phyloP scores from a whole-genome alignment of 345 rosid species.

The Brassica cretica region DNA sequence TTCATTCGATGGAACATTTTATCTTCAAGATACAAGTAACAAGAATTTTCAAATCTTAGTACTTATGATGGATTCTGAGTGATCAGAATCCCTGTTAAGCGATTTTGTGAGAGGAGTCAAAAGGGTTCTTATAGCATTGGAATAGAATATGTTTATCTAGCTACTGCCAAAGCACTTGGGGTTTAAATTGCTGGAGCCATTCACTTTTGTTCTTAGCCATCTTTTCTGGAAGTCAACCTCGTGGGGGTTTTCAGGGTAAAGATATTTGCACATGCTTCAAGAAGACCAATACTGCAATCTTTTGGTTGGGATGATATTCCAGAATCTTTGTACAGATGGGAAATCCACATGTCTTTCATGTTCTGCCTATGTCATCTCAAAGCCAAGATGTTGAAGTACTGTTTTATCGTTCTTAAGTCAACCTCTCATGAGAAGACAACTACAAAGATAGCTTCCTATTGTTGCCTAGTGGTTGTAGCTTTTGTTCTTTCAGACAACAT shows the following conservation, averaged over 20 bases:
- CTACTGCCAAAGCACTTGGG: constrained; percentile 72
- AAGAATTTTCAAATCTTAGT: not conserved
- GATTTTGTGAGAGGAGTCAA: no score
- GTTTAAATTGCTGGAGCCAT: constrained; percentile 34
- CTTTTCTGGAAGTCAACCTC: constrained; percentile 1
- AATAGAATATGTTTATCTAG: constrained; percentile 72
- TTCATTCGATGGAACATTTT: constrained; percentile 62
- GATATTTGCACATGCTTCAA: constrained; percentile 61
- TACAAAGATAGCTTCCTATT: not conserved
- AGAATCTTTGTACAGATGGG: constrained; percentile 56
- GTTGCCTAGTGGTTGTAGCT: constrained; percentile 5
- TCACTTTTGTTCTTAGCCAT: not conserved
- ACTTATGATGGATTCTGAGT: no score
- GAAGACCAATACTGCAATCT: constrained; percentile 61
- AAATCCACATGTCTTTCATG: constrained; percentile 64
- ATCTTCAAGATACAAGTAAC: constrained; percentile 61
- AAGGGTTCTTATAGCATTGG: constrained; percentile 52
- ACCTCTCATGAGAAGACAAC: not conserved
- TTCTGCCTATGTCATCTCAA: constrained; percentile 60
- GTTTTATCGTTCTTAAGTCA: not conserved
- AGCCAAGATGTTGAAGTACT: constrained; percentile 2
- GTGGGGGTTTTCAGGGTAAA: constrained; percentile 46
- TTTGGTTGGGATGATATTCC: constrained; percentile 72
- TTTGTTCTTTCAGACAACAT: not conserved
- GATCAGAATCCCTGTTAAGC: no score